Percentiles rank a stretch among this genome's conserved stretches.
phyloP scores from a whole-genome alignment of 495 filamentous ascomycete species.

The Hypoxylon cercidicola region DNA sequence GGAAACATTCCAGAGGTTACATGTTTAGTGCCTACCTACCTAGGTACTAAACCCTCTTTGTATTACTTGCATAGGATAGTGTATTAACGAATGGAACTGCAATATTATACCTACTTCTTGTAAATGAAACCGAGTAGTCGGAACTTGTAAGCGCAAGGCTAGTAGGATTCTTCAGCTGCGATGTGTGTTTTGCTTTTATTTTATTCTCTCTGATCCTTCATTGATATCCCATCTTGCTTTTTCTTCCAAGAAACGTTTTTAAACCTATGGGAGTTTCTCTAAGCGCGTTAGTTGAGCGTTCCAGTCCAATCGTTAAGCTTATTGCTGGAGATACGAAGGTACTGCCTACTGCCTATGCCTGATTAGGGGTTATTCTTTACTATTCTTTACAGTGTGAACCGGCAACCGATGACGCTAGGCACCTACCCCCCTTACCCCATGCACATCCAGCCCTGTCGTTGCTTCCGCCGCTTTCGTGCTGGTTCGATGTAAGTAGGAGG shows the following conservation, averaged over 20 bases:
- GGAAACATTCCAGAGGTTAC: too few relatives aligned
- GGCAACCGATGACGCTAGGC: constrained; percentile 15
- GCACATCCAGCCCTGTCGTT: constrained; percentile 36
- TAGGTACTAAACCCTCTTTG: constrained; percentile 9
- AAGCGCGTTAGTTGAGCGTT: constrained; percentile 9
- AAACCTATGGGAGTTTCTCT: constrained; percentile 4
- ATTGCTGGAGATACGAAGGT: constrained; percentile 25
- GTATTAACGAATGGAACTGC: constrained; percentile 36
- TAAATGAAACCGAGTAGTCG: constrained; percentile 30
- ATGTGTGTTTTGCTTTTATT: constrained; percentile 33
- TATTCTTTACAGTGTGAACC: constrained; percentile 26
- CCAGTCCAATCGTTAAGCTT: neutral
- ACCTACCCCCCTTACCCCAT: constrained; percentile 21
- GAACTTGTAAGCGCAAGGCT: constrained; percentile 21
- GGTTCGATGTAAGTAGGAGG: constrained; percentile 40
- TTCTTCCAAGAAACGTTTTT: too few relatives aligned
- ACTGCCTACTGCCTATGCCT: constrained; percentile 2
- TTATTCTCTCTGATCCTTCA: neutral
- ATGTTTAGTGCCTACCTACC: too few relatives aligned
- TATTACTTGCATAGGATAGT: constrained; percentile 25
- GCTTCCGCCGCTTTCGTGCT: constrained; percentile 44
- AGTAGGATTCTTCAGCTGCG: constrained; percentile 13
- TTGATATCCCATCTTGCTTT: too few relatives aligned
- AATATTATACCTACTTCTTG: constrained; percentile 29
- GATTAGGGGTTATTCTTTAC: constrained; percentile 3